Conservation (phyloP, 495 filamentous ascomycete genomes). For the Penicillium psychrofluorescens region DNA sequence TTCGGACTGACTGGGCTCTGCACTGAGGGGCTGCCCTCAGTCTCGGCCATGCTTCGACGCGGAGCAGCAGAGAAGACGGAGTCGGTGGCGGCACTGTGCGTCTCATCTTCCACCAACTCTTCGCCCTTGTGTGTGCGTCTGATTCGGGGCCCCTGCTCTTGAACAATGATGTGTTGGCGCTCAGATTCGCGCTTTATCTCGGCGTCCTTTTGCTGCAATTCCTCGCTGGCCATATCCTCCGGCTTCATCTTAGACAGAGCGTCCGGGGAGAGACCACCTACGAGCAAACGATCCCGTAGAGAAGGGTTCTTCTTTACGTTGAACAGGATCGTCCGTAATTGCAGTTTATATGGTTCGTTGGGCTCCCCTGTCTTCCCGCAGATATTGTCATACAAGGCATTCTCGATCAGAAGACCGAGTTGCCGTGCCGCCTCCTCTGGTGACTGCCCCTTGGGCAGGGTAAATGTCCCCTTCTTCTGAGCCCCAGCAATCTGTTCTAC, state of each 20-base stretch:
- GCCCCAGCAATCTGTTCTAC: conserved; percentile 44
- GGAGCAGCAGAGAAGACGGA: conserved; percentile 40
- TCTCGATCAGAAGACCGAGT: conserved; percentile 67
- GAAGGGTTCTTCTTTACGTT: conserved; percentile 83
- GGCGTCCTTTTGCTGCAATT: conserved; percentile 72
- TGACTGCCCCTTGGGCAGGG: conserved; percentile 45
- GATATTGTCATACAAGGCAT: conserved; percentile 54
- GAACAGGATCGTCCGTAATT: conserved; percentile 59
- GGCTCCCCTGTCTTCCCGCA: conserved; percentile 43
- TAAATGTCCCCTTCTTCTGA: conserved; percentile 42
- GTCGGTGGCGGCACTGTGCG: conserved; percentile 35
- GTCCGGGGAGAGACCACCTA: conserved; percentile 58
- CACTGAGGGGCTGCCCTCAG: conserved; percentile 27
- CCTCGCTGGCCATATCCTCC: conserved; percentile 85
- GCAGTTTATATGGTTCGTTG: conserved; percentile 44
- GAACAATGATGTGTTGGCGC: conserved; percentile 77
- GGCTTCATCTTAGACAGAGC: conserved; percentile 75
- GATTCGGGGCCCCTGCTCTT: conserved; percentile 77
- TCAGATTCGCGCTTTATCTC: conserved; percentile 72
- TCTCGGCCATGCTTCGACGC: conserved; percentile 30
- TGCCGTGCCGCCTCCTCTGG: conserved; percentile 44
- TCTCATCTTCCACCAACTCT: conserved; percentile 72
- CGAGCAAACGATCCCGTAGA: conserved; percentile 68
- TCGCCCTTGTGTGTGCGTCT: conserved; percentile 93
- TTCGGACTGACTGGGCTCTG: conserved; percentile 29